Base-by-base conservation (phyloP, 2,329 filamentous ascomycete species). In the Macroventuria anomochaeta region DNA sequence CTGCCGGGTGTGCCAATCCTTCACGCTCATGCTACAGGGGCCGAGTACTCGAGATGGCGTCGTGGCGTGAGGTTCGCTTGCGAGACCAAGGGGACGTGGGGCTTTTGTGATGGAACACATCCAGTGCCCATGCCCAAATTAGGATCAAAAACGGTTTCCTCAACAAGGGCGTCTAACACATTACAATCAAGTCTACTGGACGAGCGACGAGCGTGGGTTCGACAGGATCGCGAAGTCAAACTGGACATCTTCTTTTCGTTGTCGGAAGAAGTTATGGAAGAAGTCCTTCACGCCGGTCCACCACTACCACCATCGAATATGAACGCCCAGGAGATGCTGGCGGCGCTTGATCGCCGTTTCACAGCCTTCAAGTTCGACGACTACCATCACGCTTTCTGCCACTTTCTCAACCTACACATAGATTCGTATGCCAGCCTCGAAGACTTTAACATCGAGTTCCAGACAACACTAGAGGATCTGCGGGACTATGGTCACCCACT, bases 371-470 rank as follows among this genome's bases (percentile, higher is more conserved):
- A 62, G 15, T 75, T 75, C 29, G 64, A 70, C 32, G 64, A 70
- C 20, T 75, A 71, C 40, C 72, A 75, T 34, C 72, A 75, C 44
- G 63, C 65, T 4, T 74, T 72, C 51, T 74, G 72, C 51, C 69
- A 73, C 34, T 75, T 75, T 34, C 61, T 75, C 17, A 74, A 73
- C 46, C 61, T 75, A 2, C 70, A 72, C 60, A 65, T 74, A 40
- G 71, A 74, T 47, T 66, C 72, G 26, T 73, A 64, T 46, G 20
- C 57, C 29, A 68, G 48, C 34, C 59, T 75, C 12, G 63, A 67
- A 33, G 70, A 72, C 0, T 75, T 75, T 61, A 73, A 75, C 48
- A 51, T 50, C 18, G 72, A 75, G 50, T 75, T 71, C 40, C 53
- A 53, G 12, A 62, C 64, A 7, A 68, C 69, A 6, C 47, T 75